Percentiles rank a stretch among this genome's conserved stretches.
Conservation (phyloP, 2,329 filamentous ascomycete genomes). For the Sclerotinia sclerotiorum region DNA sequence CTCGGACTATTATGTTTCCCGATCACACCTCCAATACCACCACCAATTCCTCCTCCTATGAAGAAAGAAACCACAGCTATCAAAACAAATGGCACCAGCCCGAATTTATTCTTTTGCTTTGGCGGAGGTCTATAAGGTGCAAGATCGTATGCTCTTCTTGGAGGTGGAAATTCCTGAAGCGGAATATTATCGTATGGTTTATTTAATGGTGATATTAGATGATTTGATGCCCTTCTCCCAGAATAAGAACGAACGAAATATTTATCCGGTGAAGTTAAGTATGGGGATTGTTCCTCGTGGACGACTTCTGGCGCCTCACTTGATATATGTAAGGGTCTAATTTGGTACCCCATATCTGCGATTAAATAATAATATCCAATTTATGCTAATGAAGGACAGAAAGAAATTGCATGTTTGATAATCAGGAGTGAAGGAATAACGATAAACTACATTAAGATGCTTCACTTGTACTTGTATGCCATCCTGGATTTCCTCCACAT, state of each 20-base stretch:
- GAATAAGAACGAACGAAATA: slow-evolving; percentile 24
- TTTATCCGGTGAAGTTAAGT: slow-evolving; percentile 22
- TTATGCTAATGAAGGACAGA: slow-evolving; percentile 17
- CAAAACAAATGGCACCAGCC: slow-evolving; percentile 23
- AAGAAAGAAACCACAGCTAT: slow-evolving; percentile 26
- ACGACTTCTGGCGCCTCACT: slow-evolving; percentile 24
- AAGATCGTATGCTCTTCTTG: slow-evolving; percentile 20
- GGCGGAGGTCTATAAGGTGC: neutral
- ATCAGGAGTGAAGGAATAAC: slow-evolving; percentile 19
- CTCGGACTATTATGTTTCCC: slow-evolving; percentile 13
- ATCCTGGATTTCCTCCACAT: neutral
- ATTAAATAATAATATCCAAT: neutral
- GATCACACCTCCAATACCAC: slow-evolving; percentile 25
- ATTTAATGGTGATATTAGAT: neutral
- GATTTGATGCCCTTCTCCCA: neutral
- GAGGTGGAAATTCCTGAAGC: slow-evolving; percentile 2
- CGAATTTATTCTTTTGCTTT: slow-evolving; percentile 17
- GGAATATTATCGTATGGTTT: slow-evolving; percentile 11
- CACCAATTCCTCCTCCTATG: slow-evolving; percentile 28
- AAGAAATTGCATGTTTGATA: slow-evolving; percentile 13
- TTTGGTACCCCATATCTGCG: slow-evolving; percentile 14
- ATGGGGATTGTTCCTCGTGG: slow-evolving; percentile 13
- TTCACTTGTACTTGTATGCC: slow-evolving; percentile 3
- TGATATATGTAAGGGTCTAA: slow-evolving; percentile 13
- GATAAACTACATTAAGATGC: neutral